Evolutionary conservation across 1,284 basidiomycete genomes (phyloP), one percentile per base, ranked within the genome.

Genomic region (Trichosporon ovoides): DNA sequence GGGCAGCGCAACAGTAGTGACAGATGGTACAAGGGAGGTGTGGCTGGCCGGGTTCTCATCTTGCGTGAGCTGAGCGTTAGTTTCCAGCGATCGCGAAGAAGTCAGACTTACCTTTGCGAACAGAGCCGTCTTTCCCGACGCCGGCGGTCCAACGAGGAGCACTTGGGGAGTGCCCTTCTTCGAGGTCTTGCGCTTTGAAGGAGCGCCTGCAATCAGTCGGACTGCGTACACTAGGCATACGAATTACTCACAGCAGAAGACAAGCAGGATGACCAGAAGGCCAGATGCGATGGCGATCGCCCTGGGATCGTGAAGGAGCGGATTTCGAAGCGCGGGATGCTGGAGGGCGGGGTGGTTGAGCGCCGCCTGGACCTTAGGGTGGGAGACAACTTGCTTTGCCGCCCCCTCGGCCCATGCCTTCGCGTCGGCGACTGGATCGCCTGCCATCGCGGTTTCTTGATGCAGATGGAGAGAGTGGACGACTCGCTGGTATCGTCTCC

Each of bases 61-160:
- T 20, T 73, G 66, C 0, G 68, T 65, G 35, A 77, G 69, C 74
- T 77, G 61, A 2, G 40, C 6, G 16, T 61, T 16, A 40, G 50
- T 33, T 11, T 18, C 49, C 16, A 24, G 40, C n/a, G 31, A 1
- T 24, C 9, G 13, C 35, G 13, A 12, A n/a, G n/a, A n/a, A n/a
- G n/a, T 12, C 20, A 13, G n/a, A 22, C 69, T 38, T 34, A 72
- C 75, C 59, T 75, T 74, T 16, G 73, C 59, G 56, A 77, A 76
- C 10, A 77, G 56, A 11, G 72, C 58, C 1, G 75, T 77, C 66
- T 77, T 77, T 37, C 75, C 75, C 20, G 61, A 60, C 52, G 73
- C 75, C 2, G 68, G 64, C 1, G 73, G 72, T 1, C 75, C 75
- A 3, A 74, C 66, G 16, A 77, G 66, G 12, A 75, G 52, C 0